Percentiles rank a stretch among this genome's conserved stretches.
Evolutionary conservation across 139 green algal species (phyloP).

Genomic region (Haematococcus lacustris): DNA sequence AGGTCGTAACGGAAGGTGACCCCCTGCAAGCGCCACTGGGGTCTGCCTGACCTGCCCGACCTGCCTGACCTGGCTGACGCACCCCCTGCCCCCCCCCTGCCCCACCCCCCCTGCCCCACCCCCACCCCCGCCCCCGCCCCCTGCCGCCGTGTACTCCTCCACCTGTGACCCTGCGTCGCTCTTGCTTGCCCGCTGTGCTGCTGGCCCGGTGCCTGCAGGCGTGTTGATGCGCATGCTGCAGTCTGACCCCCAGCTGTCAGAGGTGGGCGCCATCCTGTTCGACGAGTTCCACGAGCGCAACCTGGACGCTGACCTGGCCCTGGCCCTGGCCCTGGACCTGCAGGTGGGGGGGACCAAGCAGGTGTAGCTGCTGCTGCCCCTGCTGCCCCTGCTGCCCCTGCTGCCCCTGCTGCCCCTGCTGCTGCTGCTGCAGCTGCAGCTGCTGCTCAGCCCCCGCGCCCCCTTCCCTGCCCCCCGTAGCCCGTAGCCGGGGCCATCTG

Average conservation of each 20-base stretch:
- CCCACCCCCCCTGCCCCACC: too few species aligned
- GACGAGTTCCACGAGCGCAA: constrained; percentile 64
- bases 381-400: too few species aligned
- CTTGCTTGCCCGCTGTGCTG: background rate
- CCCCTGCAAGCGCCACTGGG: background rate
- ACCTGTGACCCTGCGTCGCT: background rate
- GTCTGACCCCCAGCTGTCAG: constrained; percentile 37
- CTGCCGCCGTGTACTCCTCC: too few species aligned
- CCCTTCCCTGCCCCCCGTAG: background rate
- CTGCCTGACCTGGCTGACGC: too few species aligned
- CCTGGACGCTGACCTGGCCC: constrained; percentile 48
- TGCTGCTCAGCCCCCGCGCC: background rate
- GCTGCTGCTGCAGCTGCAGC: background rate
- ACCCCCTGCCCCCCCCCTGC: too few species aligned
- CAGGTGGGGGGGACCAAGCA: constrained; percentile 19
- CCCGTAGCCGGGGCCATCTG: background rate
- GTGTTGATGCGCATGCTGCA: constrained; percentile 48
- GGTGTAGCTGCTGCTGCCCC: too few species aligned
- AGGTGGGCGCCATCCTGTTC: constrained; percentile 27
- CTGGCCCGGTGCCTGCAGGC: constrained; percentile 4
- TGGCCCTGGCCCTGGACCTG: constrained; percentile 45
- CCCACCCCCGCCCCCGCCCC: too few species aligned
- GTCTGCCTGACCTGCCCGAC: background rate
- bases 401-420: constrained; percentile 26
- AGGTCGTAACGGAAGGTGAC: constrained; percentile 53